Evolutionary conservation across 1,284 basidiomycete genomes (phyloP).

Genomic region (Rhodotorula sp.): DNA sequence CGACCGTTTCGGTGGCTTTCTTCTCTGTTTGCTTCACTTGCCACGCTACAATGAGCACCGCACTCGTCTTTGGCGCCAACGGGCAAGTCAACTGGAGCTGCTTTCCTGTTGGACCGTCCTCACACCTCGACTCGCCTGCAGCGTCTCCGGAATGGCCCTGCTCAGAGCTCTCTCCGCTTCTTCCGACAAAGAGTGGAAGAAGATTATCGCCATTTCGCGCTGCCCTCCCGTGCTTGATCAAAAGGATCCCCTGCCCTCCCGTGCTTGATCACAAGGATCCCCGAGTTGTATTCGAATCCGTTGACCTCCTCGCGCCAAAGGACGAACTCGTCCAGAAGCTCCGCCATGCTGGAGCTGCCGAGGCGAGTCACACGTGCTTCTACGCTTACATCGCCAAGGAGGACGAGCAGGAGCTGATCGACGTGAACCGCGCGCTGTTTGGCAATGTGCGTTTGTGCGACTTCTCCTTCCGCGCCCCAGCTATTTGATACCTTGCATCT

Average conservation of each 20-base stretch:
- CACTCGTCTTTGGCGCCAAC: slow-evolving; percentile 7
- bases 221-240: slow-evolving; percentile 6
- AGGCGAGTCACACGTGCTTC: background rate
- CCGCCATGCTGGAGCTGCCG: background rate
- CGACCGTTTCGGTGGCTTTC: too few species aligned
- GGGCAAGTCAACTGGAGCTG: background rate
- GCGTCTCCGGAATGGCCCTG: slow-evolving; percentile 8
- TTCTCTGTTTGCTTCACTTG: too few species aligned
- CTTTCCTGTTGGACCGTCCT: too few species aligned
- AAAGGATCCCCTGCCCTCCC: background rate
- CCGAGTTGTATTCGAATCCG: slow-evolving; percentile 1
- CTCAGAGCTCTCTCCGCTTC: background rate
- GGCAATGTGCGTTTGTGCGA: background rate
- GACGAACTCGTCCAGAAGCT: background rate
- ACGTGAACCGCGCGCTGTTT: slow-evolving; percentile 11
- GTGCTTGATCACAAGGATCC: slow-evolving; percentile 4
- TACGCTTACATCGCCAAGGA: slow-evolving; percentile 5
- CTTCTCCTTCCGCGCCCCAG: too few species aligned
- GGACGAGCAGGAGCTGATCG: slow-evolving; percentile 12
- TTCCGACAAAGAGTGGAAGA: background rate
- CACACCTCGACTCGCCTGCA: background rate
- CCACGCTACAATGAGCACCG: background rate
- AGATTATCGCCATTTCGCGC: slow-evolving; percentile 9
- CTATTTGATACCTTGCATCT: too few species aligned
- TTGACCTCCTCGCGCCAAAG: background rate